Evolutionary conservation across 2,329 filamentous ascomycete genomes (phyloP).

Genomic region (Colletotrichum tabaci): DNA sequence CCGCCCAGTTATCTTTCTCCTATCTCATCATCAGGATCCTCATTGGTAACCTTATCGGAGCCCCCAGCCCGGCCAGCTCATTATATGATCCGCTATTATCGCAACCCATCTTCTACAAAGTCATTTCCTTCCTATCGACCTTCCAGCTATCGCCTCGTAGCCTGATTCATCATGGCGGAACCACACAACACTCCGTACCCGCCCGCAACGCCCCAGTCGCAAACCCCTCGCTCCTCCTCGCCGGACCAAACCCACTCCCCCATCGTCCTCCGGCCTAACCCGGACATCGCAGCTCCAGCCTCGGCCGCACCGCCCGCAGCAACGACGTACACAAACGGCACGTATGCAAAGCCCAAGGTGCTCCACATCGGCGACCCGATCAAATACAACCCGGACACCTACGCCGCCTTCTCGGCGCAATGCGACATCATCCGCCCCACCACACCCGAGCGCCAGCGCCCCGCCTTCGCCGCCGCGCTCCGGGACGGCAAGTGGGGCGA

Average conservation of each 20-base stretch:
- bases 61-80: not conserved
- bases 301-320: constrained; percentile 42
- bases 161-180: constrained; percentile 57
- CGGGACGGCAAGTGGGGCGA: constrained; percentile 68
- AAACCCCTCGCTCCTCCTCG: constrained; percentile 61
- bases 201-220: constrained; percentile 46
- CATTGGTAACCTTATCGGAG: constrained; percentile 21
- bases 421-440: constrained; percentile 69
- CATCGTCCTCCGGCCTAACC: constrained; percentile 40
- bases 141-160: not conserved
- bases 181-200: constrained; percentile 64
- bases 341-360: constrained; percentile 65
- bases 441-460: constrained; percentile 64
- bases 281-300: constrained; percentile 45
- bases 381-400: constrained; percentile 64
- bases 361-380: constrained; percentile 81
- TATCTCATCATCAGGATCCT: not conserved
- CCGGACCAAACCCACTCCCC: constrained; percentile 49
- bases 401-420: constrained; percentile 57
- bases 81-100: not conserved
- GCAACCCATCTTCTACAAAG: not conserved
- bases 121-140: too few relatives aligned
- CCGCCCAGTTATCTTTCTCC: not conserved
- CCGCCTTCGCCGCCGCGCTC: constrained; percentile 65
- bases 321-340: constrained; percentile 42